Conservation (phyloP, 2,329 filamentous ascomycete genomes). For the Pseudopyrenochaeta lycopersici region DNA sequence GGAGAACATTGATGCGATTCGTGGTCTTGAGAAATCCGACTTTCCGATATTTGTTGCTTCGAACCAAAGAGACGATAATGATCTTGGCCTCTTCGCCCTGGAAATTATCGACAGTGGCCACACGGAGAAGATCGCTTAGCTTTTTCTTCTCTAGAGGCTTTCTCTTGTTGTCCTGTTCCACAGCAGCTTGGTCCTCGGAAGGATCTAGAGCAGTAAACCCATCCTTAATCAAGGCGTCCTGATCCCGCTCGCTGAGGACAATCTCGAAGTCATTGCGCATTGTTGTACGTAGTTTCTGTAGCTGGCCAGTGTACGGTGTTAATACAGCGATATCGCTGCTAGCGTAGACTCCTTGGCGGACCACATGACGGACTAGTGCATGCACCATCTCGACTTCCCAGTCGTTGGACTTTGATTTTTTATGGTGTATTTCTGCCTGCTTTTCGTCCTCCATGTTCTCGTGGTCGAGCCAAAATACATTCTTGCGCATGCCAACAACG, state of each 20-base stretch:
- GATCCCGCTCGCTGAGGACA: slow-evolving; percentile 69
- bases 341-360: slow-evolving; percentile 70
- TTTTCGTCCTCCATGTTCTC: slow-evolving; percentile 53
- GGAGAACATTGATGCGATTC: slow-evolving; percentile 75
- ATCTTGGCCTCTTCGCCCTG: slow-evolving; percentile 80
- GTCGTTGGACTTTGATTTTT: slow-evolving; percentile 62
- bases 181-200: neutral
- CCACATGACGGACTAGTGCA: slow-evolving; percentile 70
- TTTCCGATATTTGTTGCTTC: slow-evolving; percentile 68
- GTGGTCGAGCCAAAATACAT: slow-evolving; percentile 72
- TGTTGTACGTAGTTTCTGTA: slow-evolving; percentile 59
- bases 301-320: slow-evolving; percentile 70
- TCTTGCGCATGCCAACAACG: slow-evolving; percentile 63
- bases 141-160: slow-evolving; percentile 36
- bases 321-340: slow-evolving; percentile 73
- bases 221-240: slow-evolving; percentile 58
- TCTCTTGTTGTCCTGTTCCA: too few relatives aligned
- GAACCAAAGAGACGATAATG: slow-evolving; percentile 73
- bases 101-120: slow-evolving; percentile 78
- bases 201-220: slow-evolving; percentile 19
- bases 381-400: slow-evolving; percentile 72
- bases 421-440: slow-evolving; percentile 14
- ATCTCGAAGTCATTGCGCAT: slow-evolving; percentile 66
- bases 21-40: slow-evolving; percentile 72
- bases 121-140: slow-evolving; percentile 30